A percentile compares a stretch with the other conserved stretches of the same genome.
These are phyloP conservation scores for Penicillium sp. DNA, from an alignment of 2,329 filamentous ascomycete genomes.

Conservation along the genomic window DNA sequence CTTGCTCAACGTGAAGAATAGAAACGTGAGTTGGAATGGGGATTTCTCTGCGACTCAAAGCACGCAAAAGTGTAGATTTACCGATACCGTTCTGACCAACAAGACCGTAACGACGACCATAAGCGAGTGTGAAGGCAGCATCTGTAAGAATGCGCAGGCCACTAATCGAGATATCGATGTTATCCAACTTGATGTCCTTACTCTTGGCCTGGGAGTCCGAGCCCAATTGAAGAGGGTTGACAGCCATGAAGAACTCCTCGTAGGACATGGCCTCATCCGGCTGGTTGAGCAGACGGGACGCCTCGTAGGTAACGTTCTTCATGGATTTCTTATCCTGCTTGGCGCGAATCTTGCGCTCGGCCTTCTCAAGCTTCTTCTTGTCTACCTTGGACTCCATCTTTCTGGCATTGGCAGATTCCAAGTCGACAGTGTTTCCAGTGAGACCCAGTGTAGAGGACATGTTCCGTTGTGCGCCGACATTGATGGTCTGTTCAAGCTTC, in stretches of 20 bases:
- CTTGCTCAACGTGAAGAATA: constrained; percentile 98
- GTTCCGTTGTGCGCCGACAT: constrained; percentile 89
- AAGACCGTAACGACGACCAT: constrained; percentile 90
- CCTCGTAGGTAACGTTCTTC: constrained; percentile 98
- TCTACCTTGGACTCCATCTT: constrained; percentile 98
- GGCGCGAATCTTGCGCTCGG: constrained; percentile 92
- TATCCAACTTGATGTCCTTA: constrained; percentile 98
- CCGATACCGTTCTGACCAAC: constrained; percentile 99
- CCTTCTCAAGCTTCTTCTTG: constrained; percentile 98
- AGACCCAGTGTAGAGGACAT: constrained; percentile 94
- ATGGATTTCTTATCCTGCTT: constrained; percentile 98
- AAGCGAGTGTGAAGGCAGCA: constrained; percentile 84
- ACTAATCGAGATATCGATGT: constrained; percentile 89
- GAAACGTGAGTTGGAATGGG: constrained; percentile 96
- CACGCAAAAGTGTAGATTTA: constrained; percentile 91
- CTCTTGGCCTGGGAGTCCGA: constrained; percentile 72
- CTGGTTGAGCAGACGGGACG: constrained; percentile 81
- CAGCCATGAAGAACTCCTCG: constrained; percentile 99
- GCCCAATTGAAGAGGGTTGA: constrained; percentile 92
- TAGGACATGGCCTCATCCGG: constrained; percentile 84
- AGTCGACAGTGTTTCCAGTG: constrained; percentile 77
- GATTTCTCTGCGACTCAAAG: constrained; percentile 87
- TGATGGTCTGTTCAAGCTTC: constrained; percentile 89
- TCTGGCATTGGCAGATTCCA: constrained; percentile 86
- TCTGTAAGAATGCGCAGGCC: constrained; percentile 87